Conservation (phyloP, 306 rosid species). For the Acacia confusa region DNA sequence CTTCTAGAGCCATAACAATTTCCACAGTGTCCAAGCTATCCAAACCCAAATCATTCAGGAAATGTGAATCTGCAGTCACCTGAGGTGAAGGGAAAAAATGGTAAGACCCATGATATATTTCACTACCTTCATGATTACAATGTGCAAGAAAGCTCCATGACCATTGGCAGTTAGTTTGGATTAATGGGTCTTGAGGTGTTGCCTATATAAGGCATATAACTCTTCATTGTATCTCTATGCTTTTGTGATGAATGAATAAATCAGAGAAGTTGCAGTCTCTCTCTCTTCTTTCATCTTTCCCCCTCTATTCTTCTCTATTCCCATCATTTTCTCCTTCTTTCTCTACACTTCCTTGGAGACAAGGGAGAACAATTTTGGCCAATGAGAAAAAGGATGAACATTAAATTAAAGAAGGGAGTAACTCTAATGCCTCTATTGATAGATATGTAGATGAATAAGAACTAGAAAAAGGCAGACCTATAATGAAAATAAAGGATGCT, state of each 20-base stretch:
- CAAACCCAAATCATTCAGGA: slow-evolving; percentile 90
- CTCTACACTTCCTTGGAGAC: background rate
- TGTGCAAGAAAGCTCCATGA: slow-evolving; percentile 5
- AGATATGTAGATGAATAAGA: background rate
- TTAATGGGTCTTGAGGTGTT: too few relatives aligned
- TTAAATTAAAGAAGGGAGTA: background rate
- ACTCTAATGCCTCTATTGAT: background rate
- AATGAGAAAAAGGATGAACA: background rate
- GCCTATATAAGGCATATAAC: too few relatives aligned
- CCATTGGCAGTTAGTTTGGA: too few relatives aligned
- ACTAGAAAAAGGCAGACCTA: background rate
- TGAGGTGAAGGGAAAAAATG: slow-evolving; percentile 34
- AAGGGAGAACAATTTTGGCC: background rate
- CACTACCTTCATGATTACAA: background rate
- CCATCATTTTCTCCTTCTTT: too few relatives aligned
- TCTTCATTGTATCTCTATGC: too few relatives aligned
- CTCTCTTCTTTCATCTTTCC: too few relatives aligned
- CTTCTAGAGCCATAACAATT: slow-evolving; percentile 94
- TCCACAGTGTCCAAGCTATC: slow-evolving; percentile 99
- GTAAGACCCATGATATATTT: slow-evolving; percentile 2
- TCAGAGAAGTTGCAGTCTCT: too few relatives aligned
- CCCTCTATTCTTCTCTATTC: too few relatives aligned
- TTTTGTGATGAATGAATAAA: too few relatives aligned
- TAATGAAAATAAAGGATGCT: background rate
- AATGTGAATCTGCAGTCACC: slow-evolving; percentile 82